Evolutionary conservation across 2,329 filamentous ascomycete genomes (phyloP), one percentile per base, ranked within the genome.

Genomic region (Cladophialophora bantiana): DNA sequence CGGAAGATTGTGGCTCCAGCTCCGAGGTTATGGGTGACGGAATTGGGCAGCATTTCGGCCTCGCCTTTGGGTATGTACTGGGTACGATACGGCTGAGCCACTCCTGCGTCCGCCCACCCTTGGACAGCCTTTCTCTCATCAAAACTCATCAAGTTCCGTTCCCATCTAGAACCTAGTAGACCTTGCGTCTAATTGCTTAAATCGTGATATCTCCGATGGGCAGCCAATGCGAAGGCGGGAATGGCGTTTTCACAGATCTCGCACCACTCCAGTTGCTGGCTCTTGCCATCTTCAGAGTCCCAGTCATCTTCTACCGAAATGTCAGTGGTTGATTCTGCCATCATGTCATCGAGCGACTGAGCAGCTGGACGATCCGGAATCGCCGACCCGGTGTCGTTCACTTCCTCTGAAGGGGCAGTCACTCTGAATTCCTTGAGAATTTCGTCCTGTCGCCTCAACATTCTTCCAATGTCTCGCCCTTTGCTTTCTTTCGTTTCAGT

Each of bases 361-460:
- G 42, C 15, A 34, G 32, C 31, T 36, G 35, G 34, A 32, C 12
- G 26, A 7, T 20, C 26, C 10, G 54, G 36, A 34, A 20, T 31
- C 10, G 9, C 34, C 48, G 35, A 56, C 4, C n/a, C 7, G 48
- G 42, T 9, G 15, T 35, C 38, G 13, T 70, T 59, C 5, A 36
- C 42, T 20, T 13, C 9, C 18, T 68, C 59, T 35, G 55, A 38
- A 31, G 61, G 50, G 32, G 50, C 45, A 26, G 40, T 56, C 1
- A 88, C 82, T 59, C 81, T 88, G 81, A 90, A 94, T 58, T 90
- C 88, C 67, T 84, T 87, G 62, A 93, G 79, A 35, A 88, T 85
- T 53, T 87, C 84, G 58, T 92, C 89, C 75, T 96, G 93, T 62
- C 83, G 84, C 73, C 83, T 88, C 76, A 97, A 96, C 93, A 97